A percentile compares a stretch with the other conserved stretches of the same genome.
Evolutionary conservation across 2,329 filamentous ascomycete genomes (phyloP).

Genomic region (Triangularia verruculosa): DNA sequence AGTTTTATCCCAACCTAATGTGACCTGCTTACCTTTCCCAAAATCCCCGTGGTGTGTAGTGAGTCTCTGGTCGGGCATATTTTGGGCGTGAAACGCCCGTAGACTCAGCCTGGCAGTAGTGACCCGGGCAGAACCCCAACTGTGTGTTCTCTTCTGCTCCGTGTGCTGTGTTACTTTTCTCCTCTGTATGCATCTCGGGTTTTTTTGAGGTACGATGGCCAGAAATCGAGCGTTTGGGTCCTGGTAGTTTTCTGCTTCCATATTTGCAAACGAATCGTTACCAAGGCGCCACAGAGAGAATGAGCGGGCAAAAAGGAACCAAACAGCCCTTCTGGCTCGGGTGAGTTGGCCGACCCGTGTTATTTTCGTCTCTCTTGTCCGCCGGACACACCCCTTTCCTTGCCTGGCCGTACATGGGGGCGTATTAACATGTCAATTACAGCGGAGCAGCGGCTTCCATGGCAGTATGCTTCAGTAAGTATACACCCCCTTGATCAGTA

Average conservation of each 20-base stretch:
- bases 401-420: not conserved
- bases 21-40: not conserved
- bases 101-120: constrained; percentile 3
- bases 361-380: not conserved
- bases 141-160: not conserved
- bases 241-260: not conserved
- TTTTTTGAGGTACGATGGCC: not conserved
- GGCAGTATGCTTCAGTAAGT: constrained; percentile 28
- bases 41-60: not conserved
- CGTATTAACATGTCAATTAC: not conserved
- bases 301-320: constrained; percentile 18
- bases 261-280: too few relatives aligned
- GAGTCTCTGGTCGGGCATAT: constrained; percentile 2
- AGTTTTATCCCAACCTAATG: not conserved
- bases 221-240: not conserved
- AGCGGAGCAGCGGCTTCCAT: constrained; percentile 27
- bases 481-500: not conserved
- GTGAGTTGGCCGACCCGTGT: constrained; percentile 13
- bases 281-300: constrained; percentile 2
- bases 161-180: not conserved
- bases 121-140: not conserved
- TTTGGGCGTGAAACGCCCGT: constrained; percentile 4
- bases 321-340: constrained; percentile 28
- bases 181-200: not conserved
- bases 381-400: not conserved